phyloP scores from a whole-genome alignment of 768 basidiomycete species.

The Pleurotus ostreatus region DNA sequence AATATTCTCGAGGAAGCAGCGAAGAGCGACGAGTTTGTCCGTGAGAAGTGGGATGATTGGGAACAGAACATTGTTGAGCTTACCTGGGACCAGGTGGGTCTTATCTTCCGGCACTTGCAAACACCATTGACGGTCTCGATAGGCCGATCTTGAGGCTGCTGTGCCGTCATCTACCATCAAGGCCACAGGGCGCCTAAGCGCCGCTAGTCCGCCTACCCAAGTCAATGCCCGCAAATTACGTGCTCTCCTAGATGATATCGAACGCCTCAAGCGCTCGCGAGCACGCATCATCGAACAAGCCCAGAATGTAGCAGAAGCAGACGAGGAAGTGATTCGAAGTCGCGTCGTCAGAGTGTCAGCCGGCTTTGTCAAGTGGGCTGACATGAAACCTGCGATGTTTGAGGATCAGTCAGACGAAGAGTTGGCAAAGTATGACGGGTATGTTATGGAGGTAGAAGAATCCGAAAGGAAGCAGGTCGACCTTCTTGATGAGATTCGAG shows the following conservation, averaged over 20 bases:
- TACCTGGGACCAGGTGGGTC: slow-evolving; percentile 60
- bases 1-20: slow-evolving; percentile 67
- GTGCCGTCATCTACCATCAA: slow-evolving; percentile 62
- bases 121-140: slow-evolving; percentile 4
- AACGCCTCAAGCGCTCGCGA: slow-evolving; percentile 62
- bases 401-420: slow-evolving; percentile 79
- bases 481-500: slow-evolving; percentile 53
- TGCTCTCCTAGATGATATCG: slow-evolving; percentile 72
- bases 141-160: slow-evolving; percentile 64
- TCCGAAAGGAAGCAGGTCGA: slow-evolving; percentile 59
- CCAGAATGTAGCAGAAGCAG: slow-evolving; percentile 42
- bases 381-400: slow-evolving; percentile 84
- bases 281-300: slow-evolving; percentile 63
- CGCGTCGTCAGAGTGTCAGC: slow-evolving; percentile 64
- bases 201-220: slow-evolving; percentile 46
- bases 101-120: background rate
- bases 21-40: slow-evolving; percentile 72
- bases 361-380: slow-evolving; percentile 59
- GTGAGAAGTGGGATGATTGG: slow-evolving; percentile 89
- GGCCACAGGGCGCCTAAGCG: slow-evolving; percentile 25
- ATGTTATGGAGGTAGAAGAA: slow-evolving; percentile 54
- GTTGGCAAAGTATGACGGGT: slow-evolving; percentile 77
- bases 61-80: slow-evolving; percentile 67
- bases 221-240: slow-evolving; percentile 69
- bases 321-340: slow-evolving; percentile 69